phyloP scores from a whole-genome alignment of 345 rosid genomes.

The Balakata baccata region DNA sequence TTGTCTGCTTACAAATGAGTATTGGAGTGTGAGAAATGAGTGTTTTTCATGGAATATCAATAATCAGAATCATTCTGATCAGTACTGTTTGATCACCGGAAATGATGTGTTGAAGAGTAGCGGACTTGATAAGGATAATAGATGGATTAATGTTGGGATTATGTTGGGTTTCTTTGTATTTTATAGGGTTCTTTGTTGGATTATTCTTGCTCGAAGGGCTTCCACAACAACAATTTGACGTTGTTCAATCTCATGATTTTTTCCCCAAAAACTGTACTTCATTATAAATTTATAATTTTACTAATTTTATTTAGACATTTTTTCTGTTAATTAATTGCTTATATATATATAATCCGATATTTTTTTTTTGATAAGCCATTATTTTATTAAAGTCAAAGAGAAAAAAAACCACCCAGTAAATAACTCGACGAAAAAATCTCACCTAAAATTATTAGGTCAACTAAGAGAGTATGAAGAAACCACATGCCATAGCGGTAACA shows the following conservation, averaged over 20 bases:
- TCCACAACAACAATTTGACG: slow-evolving; percentile 50
- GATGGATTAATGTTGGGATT: slow-evolving; percentile 80
- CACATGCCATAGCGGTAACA: too few relatives aligned
- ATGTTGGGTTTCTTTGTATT: slow-evolving; percentile 82
- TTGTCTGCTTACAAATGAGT: slow-evolving; percentile 65
- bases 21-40: slow-evolving; percentile 58
- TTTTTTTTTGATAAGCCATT: too few relatives aligned
- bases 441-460: too few relatives aligned
- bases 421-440: too few relatives aligned
- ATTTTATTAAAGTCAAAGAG: too few relatives aligned
- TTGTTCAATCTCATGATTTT: neutral
- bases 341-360: too few relatives aligned
- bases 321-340: too few relatives aligned
- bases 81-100: slow-evolving; percentile 55
- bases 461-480: too few relatives aligned
- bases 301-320: too few relatives aligned
- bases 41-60: slow-evolving; percentile 52
- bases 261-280: too few relatives aligned
- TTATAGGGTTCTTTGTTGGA: slow-evolving; percentile 81
- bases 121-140: slow-evolving; percentile 61
- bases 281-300: too few relatives aligned
- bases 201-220: slow-evolving; percentile 62
- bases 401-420: too few relatives aligned
- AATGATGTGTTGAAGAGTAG: slow-evolving; percentile 65
- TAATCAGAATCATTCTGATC: slow-evolving; percentile 2